Evolutionary conservation across 345 rosid species (phyloP), one percentile per base, ranked within the genome.

Genomic region (Garcia nutans): DNA sequence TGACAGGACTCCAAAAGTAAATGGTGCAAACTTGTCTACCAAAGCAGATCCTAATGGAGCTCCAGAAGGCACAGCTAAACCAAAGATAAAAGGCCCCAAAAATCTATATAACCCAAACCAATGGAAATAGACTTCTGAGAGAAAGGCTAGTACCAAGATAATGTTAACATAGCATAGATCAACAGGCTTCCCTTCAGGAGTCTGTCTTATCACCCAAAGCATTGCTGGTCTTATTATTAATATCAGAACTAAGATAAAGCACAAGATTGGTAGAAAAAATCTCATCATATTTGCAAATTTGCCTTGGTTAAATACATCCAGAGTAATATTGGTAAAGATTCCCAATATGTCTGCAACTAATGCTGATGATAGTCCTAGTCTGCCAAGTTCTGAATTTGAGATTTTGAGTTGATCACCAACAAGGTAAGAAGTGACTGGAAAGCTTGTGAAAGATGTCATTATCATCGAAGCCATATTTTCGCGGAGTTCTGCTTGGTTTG

Each of bases 21-120:
- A 10, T 31, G 78, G 11, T 3, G 82, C 86, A 0, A 86, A 70
- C 55, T 67, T 88, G 6, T 77, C 81, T 0, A 75, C 75, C 60
- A 88, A 61, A 2, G 78, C 47, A 17, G 89, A 83, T 41, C 87
- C 89, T 47, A 88, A 15, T 0, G 90, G 88, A 0, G 90, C 86
- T 0, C 88, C 90, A 3, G 79, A 26, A 20, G 28, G 54, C 3
- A 19, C 52, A 41, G 52, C 54, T 20, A 66, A 44, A n/a, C 31
- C 12, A n/a, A 58, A 23, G 31, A n/a, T 42, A 41, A 37, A 44
- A n/a, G 17, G 8, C 22, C 63, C 63, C 24, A 58, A 7, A 28
- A n/a, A 58, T n/a, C 8, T 12, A 8, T 10, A 20, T 58, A 20
- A 23, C 8, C 28, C 24, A 58, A 8, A n/a, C 6, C 13, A 7